These are phyloP conservation scores for Blastomyces percursus DNA, from an alignment of 2,329 filamentous ascomycete species.

Conservation along the genomic window DNA sequence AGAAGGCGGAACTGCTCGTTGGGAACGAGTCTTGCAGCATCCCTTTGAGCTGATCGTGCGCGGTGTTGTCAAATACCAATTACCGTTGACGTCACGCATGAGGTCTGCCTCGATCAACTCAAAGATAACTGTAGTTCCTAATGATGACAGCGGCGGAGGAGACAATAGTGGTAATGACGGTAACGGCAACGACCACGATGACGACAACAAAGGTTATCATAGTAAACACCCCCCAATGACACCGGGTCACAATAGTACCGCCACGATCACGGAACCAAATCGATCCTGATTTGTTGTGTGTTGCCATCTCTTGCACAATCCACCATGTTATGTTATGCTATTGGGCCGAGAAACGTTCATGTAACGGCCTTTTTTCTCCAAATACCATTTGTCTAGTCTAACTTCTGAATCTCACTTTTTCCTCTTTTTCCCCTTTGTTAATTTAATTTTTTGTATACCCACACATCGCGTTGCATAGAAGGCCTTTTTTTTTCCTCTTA, in stretches of 20 bases:
- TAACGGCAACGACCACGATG: slow-evolving; percentile 17
- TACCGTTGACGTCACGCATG: slow-evolving; percentile 47
- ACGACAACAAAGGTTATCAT: slow-evolving; percentile 14
- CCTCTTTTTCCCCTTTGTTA: not conserved
- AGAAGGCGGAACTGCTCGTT: slow-evolving; percentile 67
- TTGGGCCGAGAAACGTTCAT: not conserved
- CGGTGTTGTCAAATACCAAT: slow-evolving; percentile 74
- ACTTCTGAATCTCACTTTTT: not conserved
- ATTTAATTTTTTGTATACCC: slow-evolving; percentile 5
- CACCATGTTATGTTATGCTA: not conserved
- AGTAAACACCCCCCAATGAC: not conserved
- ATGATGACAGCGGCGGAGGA: slow-evolving; percentile 20
- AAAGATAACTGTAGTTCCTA: slow-evolving; percentile 31
- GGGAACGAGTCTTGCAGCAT: slow-evolving; percentile 82
- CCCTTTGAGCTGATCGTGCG: slow-evolving; percentile 89
- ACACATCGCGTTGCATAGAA: slow-evolving; percentile 3
- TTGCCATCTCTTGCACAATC: not conserved
- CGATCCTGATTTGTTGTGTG: not conserved
- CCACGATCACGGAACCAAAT: slow-evolving; percentile 10
- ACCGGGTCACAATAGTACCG: slow-evolving; percentile 16
- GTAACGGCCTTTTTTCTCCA: not conserved
- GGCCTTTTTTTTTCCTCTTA: not conserved
- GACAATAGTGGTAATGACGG: slow-evolving; percentile 12
- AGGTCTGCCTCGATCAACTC: slow-evolving; percentile 41
- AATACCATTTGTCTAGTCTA: not conserved